These are phyloP conservation scores for Sanghuangporus weigelae DNA, from an alignment of 1,284 basidiomycete genomes.

Conservation along the genomic window DNA sequence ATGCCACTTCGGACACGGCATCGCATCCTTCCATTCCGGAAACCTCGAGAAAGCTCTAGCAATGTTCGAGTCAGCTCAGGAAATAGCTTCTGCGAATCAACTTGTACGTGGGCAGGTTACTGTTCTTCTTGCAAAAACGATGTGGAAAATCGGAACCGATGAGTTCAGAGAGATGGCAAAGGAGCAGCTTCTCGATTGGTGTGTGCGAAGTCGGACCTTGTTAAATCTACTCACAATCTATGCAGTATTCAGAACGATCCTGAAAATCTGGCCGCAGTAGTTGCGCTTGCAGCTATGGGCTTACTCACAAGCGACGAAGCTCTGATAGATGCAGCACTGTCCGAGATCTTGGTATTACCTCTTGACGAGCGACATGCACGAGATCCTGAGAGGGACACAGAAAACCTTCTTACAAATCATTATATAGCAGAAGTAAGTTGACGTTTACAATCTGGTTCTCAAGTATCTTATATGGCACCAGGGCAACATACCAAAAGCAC, in stretches of 20 bases:
- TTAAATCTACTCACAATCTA: conserved; percentile 7
- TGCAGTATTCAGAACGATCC: conserved; percentile 60
- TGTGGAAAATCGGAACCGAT: conserved; percentile 76
- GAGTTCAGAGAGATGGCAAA: conserved; percentile 78
- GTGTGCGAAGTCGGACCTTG: conserved; percentile 25
- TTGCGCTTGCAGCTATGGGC: conserved; percentile 82
- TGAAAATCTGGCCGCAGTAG: conserved; percentile 75
- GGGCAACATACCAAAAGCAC: conserved; percentile 46
- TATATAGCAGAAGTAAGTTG: conserved; percentile 56
- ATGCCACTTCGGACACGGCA: conserved; percentile 63
- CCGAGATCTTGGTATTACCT: conserved; percentile 71
- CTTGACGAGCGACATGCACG: conserved; percentile 54
- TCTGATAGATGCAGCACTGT: conserved; percentile 82
- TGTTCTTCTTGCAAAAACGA: conserved; percentile 71
- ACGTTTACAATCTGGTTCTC: neutral
- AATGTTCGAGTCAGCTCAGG: conserved; percentile 63
- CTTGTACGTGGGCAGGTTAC: conserved; percentile 62
- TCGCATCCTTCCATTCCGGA: conserved; percentile 65
- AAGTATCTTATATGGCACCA: conserved; percentile 24
- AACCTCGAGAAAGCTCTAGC: conserved; percentile 61
- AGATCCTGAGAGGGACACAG: conserved; percentile 62
- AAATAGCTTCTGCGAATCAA: conserved; percentile 43
- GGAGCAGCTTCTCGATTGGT: conserved; percentile 82
- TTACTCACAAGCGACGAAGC: conserved; percentile 74
- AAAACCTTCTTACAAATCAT: conserved; percentile 63